Base-by-base conservation (phyloP, 352 stramenopile genomes). In the Elongisporangium anandrum region DNA sequence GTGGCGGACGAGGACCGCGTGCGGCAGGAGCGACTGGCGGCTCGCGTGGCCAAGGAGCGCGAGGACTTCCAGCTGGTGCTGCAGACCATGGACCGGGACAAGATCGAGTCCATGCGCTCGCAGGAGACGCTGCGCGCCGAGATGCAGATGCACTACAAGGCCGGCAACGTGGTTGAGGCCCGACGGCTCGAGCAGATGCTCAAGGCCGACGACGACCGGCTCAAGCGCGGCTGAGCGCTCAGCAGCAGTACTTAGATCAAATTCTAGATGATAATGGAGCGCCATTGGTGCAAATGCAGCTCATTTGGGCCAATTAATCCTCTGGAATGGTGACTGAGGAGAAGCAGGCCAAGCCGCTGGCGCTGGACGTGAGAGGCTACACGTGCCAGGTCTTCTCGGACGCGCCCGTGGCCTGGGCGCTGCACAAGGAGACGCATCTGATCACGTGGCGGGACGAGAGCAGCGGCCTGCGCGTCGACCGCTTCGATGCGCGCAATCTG, bases 91-190 rank as follows among this genome's bases (percentile, higher is more conserved):
- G 85, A 94, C 73, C 86, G 77, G 52, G 66, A 82, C 52, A 96
- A 96, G 71, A 86, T 93, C 60, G 83, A 94, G 50, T 73, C 76
- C 62, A 97, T 97, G 88, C 87, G 87, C 15, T 64, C 80, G 21
- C 86, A 95, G 71, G 85, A 95, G 61, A 69, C 84, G 49, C 73
- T 97, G 8, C 81, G 85, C 21, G 71, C 84, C 17, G 70, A 97
- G 68, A 95, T 97, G 87, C 88, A 95, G 59, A 75, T 94, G 73
- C 83, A 92, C 64, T 96, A 96, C 76, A 96, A 96, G 70, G 73
- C 84, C 4, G 89, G 89, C 52, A 92, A 97, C 56, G 82, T 95
- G 47, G 69, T 63, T 24, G 91, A 93, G 59, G 88, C 91, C 29
- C 75, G 88, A 12, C 81, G 87, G 19, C 73, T 97, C 23, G 90